phyloP scores from a whole-genome alignment of 306 rosid genomes.

The Neltuma alba region DNA sequence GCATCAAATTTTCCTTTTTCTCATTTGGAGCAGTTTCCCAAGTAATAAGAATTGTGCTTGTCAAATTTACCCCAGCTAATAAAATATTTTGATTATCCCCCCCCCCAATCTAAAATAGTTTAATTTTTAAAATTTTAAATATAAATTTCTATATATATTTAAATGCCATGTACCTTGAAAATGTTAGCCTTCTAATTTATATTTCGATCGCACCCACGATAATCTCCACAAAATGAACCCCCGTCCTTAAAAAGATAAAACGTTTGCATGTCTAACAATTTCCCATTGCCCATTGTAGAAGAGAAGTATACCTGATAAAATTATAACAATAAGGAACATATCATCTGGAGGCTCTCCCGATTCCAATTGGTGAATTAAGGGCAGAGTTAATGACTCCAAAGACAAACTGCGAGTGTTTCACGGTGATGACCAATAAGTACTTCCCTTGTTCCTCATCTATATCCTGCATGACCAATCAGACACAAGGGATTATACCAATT shows the following conservation, averaged over 20 bases:
- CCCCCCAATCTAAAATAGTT: too few species aligned
- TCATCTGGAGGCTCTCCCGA: conserved; percentile 69
- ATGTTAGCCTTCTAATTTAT: conserved; percentile 2
- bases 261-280: conserved; percentile 61
- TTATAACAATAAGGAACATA: conserved; percentile 71
- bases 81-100: too few species aligned
- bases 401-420: conserved; percentile 73
- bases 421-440: conserved; percentile 68
- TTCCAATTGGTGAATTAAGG: conserved; percentile 56
- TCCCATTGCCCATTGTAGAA: conserved; percentile 66
- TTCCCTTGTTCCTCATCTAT: conserved; percentile 85
- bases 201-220: conserved; percentile 76
- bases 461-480: conserved; percentile 64
- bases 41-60: too few species aligned
- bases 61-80: too few species aligned
- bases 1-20: background rate
- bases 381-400: conserved; percentile 58
- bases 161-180: conserved; percentile 12
- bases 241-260: conserved; percentile 76
- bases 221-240: conserved; percentile 74
- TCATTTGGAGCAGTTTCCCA: background rate
- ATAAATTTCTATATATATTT: background rate
- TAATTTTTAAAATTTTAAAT: background rate
- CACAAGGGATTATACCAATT: conserved; percentile 66
- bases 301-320: conserved; percentile 72